Evolutionary conservation across 169 alveolate genomes (phyloP), one percentile per base, ranked within the genome.

Genomic region (Eimeria falciformis): DNA sequence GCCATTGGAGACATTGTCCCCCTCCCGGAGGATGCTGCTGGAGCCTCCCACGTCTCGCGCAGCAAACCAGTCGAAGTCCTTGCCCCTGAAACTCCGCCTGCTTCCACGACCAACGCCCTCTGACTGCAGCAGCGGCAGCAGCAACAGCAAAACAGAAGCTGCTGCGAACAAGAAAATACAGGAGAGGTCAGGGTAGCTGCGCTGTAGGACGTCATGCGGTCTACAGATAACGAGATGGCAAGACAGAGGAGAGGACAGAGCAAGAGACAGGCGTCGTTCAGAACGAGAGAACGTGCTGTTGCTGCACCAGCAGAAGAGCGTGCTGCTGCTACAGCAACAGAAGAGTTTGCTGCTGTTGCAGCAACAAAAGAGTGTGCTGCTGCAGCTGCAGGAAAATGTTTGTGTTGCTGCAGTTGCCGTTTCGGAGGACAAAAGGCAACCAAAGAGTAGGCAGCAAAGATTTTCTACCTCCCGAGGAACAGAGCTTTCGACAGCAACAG

Each of bases 1-100:
- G 83, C 83, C 18, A 71, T 71, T 7, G 83, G 83, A 7, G 83
- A 71, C 56, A 71, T 71, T 4, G 29, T 71, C 21, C 40, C 83
- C 3, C 56, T 71, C 9, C 56, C 83, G 14, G 56, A 53, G 29
- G 83, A 14, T n/a, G n/a, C 56, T 71, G 83, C 83, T 9, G 83
- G 58, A 0, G 29, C 29, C 56, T 21, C 47, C 33, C 4, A 29
- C 18, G 47, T 71, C 46, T 29, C 83, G 14, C 46, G 50, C 56
- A 71, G 18, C 33, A 71, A 71, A 25, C 83, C 83, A 3, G 40
- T 71, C 46, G 58, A 71, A 18, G 40, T 71, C 46, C 5, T 71
- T 37, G 83, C 83, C 33, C 47, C 40, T 12, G 14, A 18, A 3
- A 14, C 83, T 23, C 58, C 21, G 33, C 9, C 58, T 40, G 56